These are phyloP conservation scores for Quercus agrifolia DNA, from an alignment of 306 rosid species.

Conservation along the genomic window DNA sequence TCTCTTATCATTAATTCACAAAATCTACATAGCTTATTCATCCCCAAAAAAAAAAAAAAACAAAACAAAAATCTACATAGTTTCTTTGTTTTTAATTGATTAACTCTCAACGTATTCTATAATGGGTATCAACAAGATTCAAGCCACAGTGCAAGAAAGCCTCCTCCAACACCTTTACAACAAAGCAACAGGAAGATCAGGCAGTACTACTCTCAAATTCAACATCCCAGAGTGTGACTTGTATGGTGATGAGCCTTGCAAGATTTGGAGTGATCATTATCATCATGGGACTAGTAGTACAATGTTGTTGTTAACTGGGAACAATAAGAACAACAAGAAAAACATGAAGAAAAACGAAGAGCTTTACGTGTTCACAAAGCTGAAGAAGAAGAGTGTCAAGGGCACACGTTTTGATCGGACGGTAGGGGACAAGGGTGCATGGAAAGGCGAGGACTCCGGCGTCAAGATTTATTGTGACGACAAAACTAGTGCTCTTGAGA, in stretches of 20 bases:
- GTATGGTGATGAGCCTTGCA: neutral
- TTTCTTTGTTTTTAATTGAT: no score
- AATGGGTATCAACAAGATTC: neutral
- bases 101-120: neutral
- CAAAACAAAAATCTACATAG: no score
- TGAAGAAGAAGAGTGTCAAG: neutral
- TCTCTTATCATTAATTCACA: no score
- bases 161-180: neutral
- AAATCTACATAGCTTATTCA: no score
- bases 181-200: neutral
- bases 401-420: neutral
- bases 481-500: no score
- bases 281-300: no score
- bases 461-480: neutral
- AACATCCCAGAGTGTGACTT: neutral
- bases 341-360: neutral
- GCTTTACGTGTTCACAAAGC: neutral
- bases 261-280: neutral
- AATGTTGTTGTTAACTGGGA: no score
- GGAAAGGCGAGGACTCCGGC: neutral
- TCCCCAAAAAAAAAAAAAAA: no score
- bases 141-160: neutral
- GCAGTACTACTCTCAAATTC: no score
- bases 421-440: neutral
- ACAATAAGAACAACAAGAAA: neutral